phyloP scores from a whole-genome alignment of 2,329 filamentous ascomycete genomes.

The Pseudogymnoascus sp. region DNA sequence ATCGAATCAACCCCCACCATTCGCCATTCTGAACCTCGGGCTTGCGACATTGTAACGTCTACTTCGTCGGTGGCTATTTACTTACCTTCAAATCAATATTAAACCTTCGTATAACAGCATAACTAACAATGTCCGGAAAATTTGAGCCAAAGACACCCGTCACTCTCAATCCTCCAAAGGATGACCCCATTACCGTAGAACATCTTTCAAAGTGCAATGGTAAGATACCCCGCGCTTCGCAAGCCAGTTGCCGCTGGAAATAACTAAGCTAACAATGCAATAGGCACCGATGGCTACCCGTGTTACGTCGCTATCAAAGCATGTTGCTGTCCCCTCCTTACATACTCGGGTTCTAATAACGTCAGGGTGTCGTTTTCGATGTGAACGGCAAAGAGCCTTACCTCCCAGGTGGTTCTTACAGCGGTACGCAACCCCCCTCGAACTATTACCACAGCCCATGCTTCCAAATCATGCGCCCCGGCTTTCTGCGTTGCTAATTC shows the following conservation, averaged over 20 bases:
- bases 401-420: slow-evolving; percentile 71
- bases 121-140: slow-evolving; percentile 44
- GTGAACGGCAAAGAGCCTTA: slow-evolving; percentile 87
- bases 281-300: slow-evolving; percentile 56
- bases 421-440: slow-evolving; percentile 49
- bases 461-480: neutral
- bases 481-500: neutral
- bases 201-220: slow-evolving; percentile 77
- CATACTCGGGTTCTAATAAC: slow-evolving; percentile 9
- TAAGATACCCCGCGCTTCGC: slow-evolving; percentile 36
- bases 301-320: slow-evolving; percentile 66
- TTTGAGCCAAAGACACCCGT: slow-evolving; percentile 76
- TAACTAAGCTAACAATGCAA: slow-evolving; percentile 1
- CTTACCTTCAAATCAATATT: neutral
- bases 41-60: neutral
- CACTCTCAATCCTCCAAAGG: slow-evolving; percentile 72
- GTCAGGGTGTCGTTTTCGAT: slow-evolving; percentile 83
- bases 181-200: slow-evolving; percentile 74
- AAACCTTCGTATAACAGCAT: neutral
- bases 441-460: neutral
- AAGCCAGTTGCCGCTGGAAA: neutral
- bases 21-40: slow-evolving; percentile 2
- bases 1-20: slow-evolving; percentile 1
- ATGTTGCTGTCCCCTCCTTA: slow-evolving; percentile 13
- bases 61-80: neutral